Conservation (phyloP, 345 rosid genomes). For the Gossypium rotundifolium region DNA sequence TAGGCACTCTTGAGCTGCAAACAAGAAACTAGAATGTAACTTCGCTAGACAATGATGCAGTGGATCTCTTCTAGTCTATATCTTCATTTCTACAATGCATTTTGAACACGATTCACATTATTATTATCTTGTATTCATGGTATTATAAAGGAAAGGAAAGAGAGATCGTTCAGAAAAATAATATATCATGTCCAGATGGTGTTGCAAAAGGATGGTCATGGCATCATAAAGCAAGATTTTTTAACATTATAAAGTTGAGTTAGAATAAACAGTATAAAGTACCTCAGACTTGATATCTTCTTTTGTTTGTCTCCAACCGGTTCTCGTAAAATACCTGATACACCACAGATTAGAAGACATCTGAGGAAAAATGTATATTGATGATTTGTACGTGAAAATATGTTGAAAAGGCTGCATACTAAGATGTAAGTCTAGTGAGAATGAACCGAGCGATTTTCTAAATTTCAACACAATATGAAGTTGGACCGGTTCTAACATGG, state of each 20-base stretch:
- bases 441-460: not conserved
- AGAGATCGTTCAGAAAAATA: not conserved
- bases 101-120: not conserved
- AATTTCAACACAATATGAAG: not conserved
- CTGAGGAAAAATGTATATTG: not conserved
- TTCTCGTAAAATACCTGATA: conserved; percentile 74
- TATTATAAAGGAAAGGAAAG: not conserved
- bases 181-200: not conserved
- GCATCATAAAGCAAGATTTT: not conserved
- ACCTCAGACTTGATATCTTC: conserved; percentile 77
- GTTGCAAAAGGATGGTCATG: not conserved
- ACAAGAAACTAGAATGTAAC: conserved; percentile 1
- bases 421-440: not conserved
- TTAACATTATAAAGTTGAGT: not conserved
- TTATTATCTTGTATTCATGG: not conserved
- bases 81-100: not conserved
- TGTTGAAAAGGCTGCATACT: not conserved
- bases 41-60: not conserved
- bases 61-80: not conserved
- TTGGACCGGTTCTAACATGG: not conserved
- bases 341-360: conserved; percentile 10
- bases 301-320: conserved; percentile 91
- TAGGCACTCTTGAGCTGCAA: conserved; percentile 84
- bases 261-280: conserved; percentile 6
- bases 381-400: not conserved